Percentiles rank a stretch among this genome's conserved stretches.
Evolutionary conservation across 495 filamentous ascomycete genomes (phyloP).

Genomic region (Elaphomyces granulatus): DNA sequence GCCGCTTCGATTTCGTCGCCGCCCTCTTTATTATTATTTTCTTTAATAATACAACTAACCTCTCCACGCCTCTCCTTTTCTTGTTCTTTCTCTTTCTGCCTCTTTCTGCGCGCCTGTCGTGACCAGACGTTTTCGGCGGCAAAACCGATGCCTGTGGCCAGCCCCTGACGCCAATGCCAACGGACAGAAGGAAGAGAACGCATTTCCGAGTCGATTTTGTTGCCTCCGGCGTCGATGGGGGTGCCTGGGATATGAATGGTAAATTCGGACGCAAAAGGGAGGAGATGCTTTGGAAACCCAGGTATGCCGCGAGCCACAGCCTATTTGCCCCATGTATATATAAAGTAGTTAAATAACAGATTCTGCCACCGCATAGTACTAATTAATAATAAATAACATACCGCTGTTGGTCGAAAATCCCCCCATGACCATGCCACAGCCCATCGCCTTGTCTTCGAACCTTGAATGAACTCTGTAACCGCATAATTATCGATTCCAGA

Average conservation of each 20-base stretch:
- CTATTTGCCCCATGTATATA: constrained; percentile 21
- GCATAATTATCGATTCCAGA: constrained; percentile 63
- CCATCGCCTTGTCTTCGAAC: constrained; percentile 72
- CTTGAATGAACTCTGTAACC: constrained; percentile 67
- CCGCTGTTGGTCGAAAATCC: constrained; percentile 48
- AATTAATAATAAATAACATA: constrained; percentile 13
- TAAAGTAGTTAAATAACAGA: background rate
- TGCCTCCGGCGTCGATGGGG: constrained; percentile 14
- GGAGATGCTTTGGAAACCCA: constrained; percentile 42
- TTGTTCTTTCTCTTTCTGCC: constrained; percentile 15
- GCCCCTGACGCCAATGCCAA: constrained; percentile 35
- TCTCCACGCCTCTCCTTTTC: constrained; percentile 1
- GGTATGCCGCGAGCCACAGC: constrained; percentile 41
- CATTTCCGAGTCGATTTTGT: constrained; percentile 27
- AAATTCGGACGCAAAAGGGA: constrained; percentile 44
- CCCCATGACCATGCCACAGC: constrained; percentile 77
- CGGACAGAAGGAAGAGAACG: constrained; percentile 28
- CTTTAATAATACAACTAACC: background rate
- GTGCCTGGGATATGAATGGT: constrained; percentile 24
- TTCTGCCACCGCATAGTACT: background rate
- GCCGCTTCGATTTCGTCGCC: constrained; percentile 13
- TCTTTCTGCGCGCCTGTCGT: constrained; percentile 45
- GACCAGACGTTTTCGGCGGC: constrained; percentile 59
- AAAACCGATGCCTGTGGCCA: constrained; percentile 36
- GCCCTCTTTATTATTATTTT: constrained; percentile 12